These are phyloP conservation scores for Coprinellus micaceus DNA, from an alignment of 768 basidiomycete genomes.

Conservation along the genomic window DNA sequence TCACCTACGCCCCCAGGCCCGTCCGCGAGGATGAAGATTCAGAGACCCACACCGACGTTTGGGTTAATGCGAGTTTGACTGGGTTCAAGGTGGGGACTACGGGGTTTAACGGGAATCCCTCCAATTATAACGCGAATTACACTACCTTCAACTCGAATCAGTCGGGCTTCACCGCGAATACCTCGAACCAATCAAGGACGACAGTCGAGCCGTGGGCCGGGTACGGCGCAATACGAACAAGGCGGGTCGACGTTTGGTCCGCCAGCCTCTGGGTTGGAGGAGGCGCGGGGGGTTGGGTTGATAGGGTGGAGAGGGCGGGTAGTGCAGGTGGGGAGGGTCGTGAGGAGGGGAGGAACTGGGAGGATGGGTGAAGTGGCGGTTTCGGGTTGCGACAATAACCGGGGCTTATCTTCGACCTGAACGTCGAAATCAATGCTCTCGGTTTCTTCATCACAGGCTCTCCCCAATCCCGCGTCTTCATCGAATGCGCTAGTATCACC, in stretches of 20 bases:
- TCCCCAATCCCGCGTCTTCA: no score
- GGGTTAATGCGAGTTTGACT: neutral
- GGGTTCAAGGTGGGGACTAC: neutral
- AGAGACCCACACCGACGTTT: neutral
- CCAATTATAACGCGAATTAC: no score
- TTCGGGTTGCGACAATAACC: no score
- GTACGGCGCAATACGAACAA: neutral
- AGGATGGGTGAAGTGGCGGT: no score
- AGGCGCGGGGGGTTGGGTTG: no score
- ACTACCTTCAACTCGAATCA: no score
- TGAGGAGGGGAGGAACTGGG: neutral
- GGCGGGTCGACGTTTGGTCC: neutral
- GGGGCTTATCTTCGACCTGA: no score
- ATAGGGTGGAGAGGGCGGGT: neutral
- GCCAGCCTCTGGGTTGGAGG: neutral
- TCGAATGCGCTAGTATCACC: no score
- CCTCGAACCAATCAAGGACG: neutral
- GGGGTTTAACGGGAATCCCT: neutral
- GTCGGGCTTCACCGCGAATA: no score
- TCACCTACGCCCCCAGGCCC: conserved; percentile 20
- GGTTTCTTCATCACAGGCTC: no score
- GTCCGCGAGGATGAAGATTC: conserved; percentile 6
- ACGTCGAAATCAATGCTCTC: no score
- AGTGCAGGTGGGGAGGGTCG: neutral
- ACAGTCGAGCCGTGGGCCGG: no score